Evolutionary conservation across 441 rosid species (phyloP), one percentile per base, ranked within the genome.

Genomic region (Pelargonium cotyledonis): DNA sequence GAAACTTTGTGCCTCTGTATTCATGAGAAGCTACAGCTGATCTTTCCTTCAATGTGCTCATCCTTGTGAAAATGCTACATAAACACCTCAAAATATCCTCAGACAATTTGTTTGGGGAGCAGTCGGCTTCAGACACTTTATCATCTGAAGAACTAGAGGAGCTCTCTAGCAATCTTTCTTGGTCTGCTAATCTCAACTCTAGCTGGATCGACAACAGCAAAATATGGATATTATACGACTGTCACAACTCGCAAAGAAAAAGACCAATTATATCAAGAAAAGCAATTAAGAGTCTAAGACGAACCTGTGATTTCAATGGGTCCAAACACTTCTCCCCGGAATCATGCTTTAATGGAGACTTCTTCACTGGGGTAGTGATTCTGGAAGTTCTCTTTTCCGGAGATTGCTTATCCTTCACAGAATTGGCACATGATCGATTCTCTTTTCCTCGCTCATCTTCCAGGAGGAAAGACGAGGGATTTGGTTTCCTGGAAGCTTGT

Each of bases 371-470:
- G 55, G 90, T 83, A 55, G 70, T 76, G 70, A 73, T 68, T 65
- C 82, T 84, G 5, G 80, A 69, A 73, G 53, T 75, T 62, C 74
- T 88, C 85, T 84, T 89, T 44, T 78, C 88, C 5, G 86, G 85
- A 63, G 85, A 84, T 46, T 72, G 82, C 77, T 84, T 88, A 57
- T 85, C 91, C 85, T 89, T 89, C 14, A 75, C 66, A 51, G 80
- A 81, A 81, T 85, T 84, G 74, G 66, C 10, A 63, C 81, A 80
- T 1, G 82, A 81, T 40, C 75, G 76, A 76, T 86, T 94, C 81
- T 91, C 97, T 79, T 91, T 89, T 67, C 89, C 97, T 18, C 72
- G 80, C 7, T 77, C 85, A 61, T 84, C 95, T 70, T 78, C 94
- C 41, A 69, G 62, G 31, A 21, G 65, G 10, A 78, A 76, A 16